These are phyloP conservation scores for Graphiopsis chlorocephala DNA, from an alignment of 2,329 filamentous ascomycete species.

Conservation along the genomic window DNA sequence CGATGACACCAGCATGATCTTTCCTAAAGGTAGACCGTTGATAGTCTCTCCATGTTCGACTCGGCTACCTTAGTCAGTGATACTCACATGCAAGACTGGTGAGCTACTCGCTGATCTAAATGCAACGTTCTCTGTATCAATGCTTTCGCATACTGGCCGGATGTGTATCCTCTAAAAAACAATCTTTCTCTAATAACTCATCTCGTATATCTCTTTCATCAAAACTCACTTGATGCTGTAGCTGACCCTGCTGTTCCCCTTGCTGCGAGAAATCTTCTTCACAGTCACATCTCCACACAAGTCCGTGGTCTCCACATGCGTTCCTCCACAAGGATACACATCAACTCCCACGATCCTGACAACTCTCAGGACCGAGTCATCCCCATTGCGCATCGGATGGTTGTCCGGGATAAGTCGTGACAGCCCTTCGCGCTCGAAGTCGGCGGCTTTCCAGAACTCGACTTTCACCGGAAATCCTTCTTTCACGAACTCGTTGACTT, in stretches of 20 bases:
- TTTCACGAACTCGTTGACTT: constrained; percentile 58
- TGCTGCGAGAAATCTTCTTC: constrained; percentile 64
- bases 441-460: constrained; percentile 65
- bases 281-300: constrained; percentile 61
- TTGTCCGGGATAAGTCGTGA: constrained; percentile 56
- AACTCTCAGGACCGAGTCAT: constrained; percentile 60
- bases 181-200: not conserved
- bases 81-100: not conserved
- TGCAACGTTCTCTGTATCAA: not conserved
- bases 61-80: not conserved
- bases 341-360: constrained; percentile 68
- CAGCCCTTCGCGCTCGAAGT: constrained; percentile 55
- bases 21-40: too few relatives aligned
- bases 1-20: too few relatives aligned
- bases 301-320: constrained; percentile 63
- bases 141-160: not conserved
- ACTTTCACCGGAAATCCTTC: constrained; percentile 59
- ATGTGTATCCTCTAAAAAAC: not conserved
- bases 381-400: constrained; percentile 37
- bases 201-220: not conserved
- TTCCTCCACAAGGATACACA: constrained; percentile 72
- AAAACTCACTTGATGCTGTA: constrained; percentile 31
- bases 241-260: constrained; percentile 60
- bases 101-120: not conserved
- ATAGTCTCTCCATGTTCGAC: not conserved